phyloP scores from a whole-genome alignment of 805 yeast genomes.

The Yarrowia sp. region DNA sequence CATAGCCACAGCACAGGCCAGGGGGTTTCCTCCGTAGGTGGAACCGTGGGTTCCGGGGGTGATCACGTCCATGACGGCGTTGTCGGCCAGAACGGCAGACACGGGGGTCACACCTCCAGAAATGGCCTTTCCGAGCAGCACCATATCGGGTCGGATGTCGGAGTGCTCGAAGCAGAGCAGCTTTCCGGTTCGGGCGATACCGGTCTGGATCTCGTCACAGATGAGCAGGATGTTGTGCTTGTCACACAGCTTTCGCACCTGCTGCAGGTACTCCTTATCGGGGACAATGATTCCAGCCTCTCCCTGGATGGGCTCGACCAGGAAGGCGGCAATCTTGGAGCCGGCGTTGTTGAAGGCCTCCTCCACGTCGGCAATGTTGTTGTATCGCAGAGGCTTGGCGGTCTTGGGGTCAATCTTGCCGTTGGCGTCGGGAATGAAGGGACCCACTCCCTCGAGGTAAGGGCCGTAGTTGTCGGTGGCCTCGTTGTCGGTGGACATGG shows the following conservation, averaged over 20 bases:
- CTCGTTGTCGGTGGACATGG: slow-evolving; percentile 96
- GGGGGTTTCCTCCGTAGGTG: slow-evolving; percentile 97
- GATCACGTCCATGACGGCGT: slow-evolving; percentile 84
- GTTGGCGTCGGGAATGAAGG: slow-evolving; percentile 77
- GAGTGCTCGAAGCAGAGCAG: slow-evolving; percentile 91
- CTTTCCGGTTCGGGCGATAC: slow-evolving; percentile 96
- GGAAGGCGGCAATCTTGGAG: slow-evolving; percentile 85
- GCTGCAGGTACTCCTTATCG: slow-evolving; percentile 75
- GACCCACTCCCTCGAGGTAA: slow-evolving; percentile 81
- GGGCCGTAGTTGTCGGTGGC: slow-evolving; percentile 92
- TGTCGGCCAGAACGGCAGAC: slow-evolving; percentile 88
- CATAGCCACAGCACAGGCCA: slow-evolving; percentile 89
- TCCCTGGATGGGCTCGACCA: slow-evolving; percentile 96
- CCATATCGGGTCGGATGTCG: slow-evolving; percentile 83
- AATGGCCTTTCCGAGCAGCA: slow-evolving; percentile 90
- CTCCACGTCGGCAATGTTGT: slow-evolving; percentile 85
- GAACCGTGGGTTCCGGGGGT: slow-evolving; percentile 98
- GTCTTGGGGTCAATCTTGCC: slow-evolving; percentile 38
- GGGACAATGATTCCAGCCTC: slow-evolving; percentile 98
- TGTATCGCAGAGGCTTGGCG: slow-evolving; percentile 70
- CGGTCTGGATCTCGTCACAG: slow-evolving; percentile 97
- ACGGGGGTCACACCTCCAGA: slow-evolving; percentile 96
- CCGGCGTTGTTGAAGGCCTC: slow-evolving; percentile 82
- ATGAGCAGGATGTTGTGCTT: slow-evolving; percentile 86
- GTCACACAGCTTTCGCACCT: slow-evolving; percentile 76